A percentile compares a stretch with the other conserved stretches of the same genome.
Evolutionary conservation across 2,329 filamentous ascomycete species (phyloP).

Genomic region (Magnaporthiopsis poae): DNA sequence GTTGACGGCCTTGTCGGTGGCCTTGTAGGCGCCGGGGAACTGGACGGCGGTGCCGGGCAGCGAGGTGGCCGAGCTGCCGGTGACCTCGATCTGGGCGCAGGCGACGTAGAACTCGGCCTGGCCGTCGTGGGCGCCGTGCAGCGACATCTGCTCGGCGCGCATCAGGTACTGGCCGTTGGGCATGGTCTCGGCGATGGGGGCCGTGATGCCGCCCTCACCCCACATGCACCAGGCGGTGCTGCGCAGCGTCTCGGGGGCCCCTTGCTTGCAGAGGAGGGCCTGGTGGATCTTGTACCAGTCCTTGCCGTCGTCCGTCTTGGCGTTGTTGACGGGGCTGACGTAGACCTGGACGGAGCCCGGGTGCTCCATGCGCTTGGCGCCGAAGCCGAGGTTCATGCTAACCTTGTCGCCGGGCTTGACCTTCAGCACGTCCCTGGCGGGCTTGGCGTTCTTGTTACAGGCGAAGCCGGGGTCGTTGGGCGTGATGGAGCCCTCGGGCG

Average conservation of each 20-base stretch:
- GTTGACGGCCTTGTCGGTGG: constrained; percentile 29
- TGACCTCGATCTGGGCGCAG: constrained; percentile 21
- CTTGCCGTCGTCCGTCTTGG: constrained; percentile 1
- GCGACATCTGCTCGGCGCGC: constrained; percentile 33
- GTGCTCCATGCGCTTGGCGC: constrained; percentile 2
- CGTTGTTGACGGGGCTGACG: neutral
- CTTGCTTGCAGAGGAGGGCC: constrained; percentile 4
- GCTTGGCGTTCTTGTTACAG: constrained; percentile 4
- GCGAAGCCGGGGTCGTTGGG: constrained; percentile 1
- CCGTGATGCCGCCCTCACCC: constrained; percentile 29
- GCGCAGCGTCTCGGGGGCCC: neutral
- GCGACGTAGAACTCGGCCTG: constrained; percentile 23
- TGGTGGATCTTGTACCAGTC: constrained; percentile 8
- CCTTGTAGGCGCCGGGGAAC: constrained; percentile 29
- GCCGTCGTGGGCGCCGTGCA: constrained; percentile 27
- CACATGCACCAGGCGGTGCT: constrained; percentile 6
- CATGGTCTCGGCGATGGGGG: constrained; percentile 17
- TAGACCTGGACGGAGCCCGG: constrained; percentile 6
- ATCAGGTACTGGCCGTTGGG: constrained; percentile 27
- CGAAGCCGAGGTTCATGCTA: constrained; percentile 1
- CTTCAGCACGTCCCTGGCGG: neutral
- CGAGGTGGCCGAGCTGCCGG: constrained; percentile 16
- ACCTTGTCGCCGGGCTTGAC: constrained; percentile 6
- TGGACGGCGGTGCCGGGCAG: constrained; percentile 13
- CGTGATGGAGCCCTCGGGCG: constrained; percentile 2